A percentile compares a stretch with the other conserved stretches of the same genome.
phyloP scores from a whole-genome alignment of 2,329 filamentous ascomycete species.

The Phyllosticta citriasiana region DNA sequence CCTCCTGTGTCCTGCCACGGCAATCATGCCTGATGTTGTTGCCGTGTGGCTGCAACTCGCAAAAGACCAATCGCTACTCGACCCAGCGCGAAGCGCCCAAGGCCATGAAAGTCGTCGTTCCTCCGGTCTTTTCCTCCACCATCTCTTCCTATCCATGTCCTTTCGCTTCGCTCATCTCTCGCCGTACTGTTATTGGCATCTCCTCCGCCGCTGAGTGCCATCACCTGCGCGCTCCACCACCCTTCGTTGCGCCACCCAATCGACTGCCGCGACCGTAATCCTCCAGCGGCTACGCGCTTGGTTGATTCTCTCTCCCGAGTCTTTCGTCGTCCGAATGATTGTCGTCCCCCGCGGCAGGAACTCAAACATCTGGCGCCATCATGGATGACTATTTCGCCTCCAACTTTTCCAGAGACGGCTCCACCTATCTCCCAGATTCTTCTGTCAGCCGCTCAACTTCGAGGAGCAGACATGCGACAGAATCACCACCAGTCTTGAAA shows the following conservation, averaged over 20 bases:
- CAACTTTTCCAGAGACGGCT: not conserved
- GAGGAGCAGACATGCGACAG: not conserved
- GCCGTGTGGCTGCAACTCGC: not conserved
- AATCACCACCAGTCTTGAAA: not conserved
- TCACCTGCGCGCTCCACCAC: not conserved
- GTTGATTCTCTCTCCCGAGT: not conserved
- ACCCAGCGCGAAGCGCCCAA: slow-evolving; percentile 2
- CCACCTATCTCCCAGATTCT: not conserved
- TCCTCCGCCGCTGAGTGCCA: not conserved
- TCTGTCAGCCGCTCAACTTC: not conserved
- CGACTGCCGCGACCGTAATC: slow-evolving; percentile 1
- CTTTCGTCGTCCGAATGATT: slow-evolving; percentile 2
- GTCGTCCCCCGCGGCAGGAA: slow-evolving; percentile 21
- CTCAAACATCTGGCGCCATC: slow-evolving; percentile 32
- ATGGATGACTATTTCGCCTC: slow-evolving; percentile 8
- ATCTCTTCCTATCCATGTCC: not conserved
- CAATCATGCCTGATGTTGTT: slow-evolving; percentile 1
- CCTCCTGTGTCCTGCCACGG: not conserved
- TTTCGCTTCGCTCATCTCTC: not conserved
- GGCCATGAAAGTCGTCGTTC: slow-evolving; percentile 11
- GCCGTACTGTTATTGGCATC: not conserved
- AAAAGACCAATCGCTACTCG: not conserved
- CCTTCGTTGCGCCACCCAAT: slow-evolving; percentile 2
- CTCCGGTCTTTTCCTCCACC: not conserved
- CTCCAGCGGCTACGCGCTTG: slow-evolving; percentile 5